Conservation (phyloP, 331 rosid species). For the Spiraea crenata region DNA sequence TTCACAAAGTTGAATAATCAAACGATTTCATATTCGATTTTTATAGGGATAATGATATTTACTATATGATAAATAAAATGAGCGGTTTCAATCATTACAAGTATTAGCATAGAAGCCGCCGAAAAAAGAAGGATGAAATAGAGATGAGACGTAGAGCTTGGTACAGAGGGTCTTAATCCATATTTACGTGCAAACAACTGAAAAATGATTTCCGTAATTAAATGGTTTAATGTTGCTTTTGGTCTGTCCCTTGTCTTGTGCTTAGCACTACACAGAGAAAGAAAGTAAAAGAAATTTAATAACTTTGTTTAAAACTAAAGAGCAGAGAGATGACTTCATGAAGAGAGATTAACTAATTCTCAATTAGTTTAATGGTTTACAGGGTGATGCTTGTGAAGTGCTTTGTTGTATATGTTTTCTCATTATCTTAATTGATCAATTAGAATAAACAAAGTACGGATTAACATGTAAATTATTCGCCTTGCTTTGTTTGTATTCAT, state of each 20-base stretch:
- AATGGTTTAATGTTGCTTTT: slow-evolving; percentile 9
- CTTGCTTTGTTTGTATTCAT: neutral
- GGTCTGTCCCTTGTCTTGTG: slow-evolving; percentile 29
- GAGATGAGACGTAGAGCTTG: too few relatives aligned
- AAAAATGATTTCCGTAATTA: slow-evolving; percentile 7
- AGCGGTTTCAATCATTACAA: too few relatives aligned
- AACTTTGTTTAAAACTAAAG: neutral
- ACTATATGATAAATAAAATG: too few relatives aligned
- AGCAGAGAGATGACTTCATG: neutral
- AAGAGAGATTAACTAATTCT: neutral
- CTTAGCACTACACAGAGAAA: slow-evolving; percentile 2
- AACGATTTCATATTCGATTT: too few relatives aligned
- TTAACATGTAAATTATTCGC: neutral
- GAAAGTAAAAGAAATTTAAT: neutral
- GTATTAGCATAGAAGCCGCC: too few relatives aligned
- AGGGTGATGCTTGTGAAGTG: slow-evolving; percentile 20
- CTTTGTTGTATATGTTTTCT: slow-evolving; percentile 4
- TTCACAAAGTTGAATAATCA: too few relatives aligned
- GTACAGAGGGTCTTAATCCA: too few relatives aligned
- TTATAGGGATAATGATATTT: too few relatives aligned
- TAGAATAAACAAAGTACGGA: neutral
- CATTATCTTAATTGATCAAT: neutral
- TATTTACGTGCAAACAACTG: neutral
- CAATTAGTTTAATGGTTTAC: neutral
- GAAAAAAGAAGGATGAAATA: too few relatives aligned